Evolutionary conservation across 352 stramenopile species (phyloP).

Genomic region (Globisporangium uncinulatum): DNA sequence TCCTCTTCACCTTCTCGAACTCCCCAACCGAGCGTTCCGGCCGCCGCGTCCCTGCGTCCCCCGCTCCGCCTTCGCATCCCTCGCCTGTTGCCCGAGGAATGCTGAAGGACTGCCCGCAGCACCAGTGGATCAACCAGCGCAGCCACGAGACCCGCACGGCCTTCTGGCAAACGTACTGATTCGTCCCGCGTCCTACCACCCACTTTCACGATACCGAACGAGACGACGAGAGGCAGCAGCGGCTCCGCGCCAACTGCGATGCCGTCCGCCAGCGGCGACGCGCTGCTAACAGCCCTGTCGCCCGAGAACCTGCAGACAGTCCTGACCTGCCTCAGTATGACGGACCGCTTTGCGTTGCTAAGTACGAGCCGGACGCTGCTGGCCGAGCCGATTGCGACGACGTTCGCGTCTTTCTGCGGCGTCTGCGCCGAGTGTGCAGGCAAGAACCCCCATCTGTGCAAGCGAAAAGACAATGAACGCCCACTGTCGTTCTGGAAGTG

Average conservation of each 20-base stretch:
- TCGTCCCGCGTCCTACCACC: background rate
- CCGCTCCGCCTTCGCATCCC: background rate
- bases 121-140: conserved; percentile 88
- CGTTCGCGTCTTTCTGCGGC: conserved; percentile 57
- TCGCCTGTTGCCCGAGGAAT: conserved; percentile 25
- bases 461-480: conserved; percentile 22
- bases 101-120: conserved; percentile 88
- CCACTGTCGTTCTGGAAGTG: conserved; percentile 46
- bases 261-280: background rate
- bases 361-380: conserved; percentile 31
- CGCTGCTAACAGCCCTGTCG: conserved; percentile 15
- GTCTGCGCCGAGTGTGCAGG: conserved; percentile 36
- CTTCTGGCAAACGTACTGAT: conserved; percentile 61
- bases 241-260: background rate
- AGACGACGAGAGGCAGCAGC: too few species aligned
- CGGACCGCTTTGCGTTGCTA: conserved; percentile 59
- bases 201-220: too few species aligned
- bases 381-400: conserved; percentile 32
- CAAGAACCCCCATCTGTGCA: conserved; percentile 58
- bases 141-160: conserved; percentile 81
- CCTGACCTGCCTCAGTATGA: conserved; percentile 45
- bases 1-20: too few species aligned
- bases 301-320: conserved; percentile 51
- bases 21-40: too few species aligned
- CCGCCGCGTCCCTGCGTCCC: background rate